Conservation (phyloP, 805 yeast species). For the Komagataella pastoris region DNA sequence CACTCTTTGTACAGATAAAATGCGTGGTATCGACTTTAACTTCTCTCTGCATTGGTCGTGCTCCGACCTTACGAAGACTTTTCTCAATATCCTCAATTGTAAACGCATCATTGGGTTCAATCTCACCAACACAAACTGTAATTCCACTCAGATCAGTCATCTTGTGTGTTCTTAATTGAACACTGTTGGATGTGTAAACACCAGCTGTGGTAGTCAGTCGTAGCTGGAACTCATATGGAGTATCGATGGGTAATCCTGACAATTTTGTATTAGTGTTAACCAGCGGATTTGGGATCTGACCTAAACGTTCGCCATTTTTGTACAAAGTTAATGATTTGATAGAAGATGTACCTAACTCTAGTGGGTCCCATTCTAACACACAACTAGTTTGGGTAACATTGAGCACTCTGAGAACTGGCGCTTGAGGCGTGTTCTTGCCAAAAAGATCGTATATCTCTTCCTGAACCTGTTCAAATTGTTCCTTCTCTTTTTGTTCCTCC, state of each 20-base stretch:
- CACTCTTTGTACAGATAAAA: slow-evolving; percentile 61
- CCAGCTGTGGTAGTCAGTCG: slow-evolving; percentile 86
- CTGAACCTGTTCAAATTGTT: slow-evolving; percentile 52
- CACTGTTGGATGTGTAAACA: slow-evolving; percentile 49
- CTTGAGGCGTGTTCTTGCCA: slow-evolving; percentile 58
- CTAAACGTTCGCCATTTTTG: slow-evolving; percentile 62
- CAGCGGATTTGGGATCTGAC: slow-evolving; percentile 74
- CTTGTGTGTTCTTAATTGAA: slow-evolving; percentile 75
- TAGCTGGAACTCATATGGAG: slow-evolving; percentile 66
- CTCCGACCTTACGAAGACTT: slow-evolving; percentile 62
- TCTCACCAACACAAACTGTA: slow-evolving; percentile 78
- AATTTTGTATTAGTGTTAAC: slow-evolving; percentile 72
- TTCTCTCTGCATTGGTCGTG: slow-evolving; percentile 58
- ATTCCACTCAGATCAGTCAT: slow-evolving; percentile 95
- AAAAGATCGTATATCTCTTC: slow-evolving; percentile 57
- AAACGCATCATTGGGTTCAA: slow-evolving; percentile 39
- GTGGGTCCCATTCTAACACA: slow-evolving; percentile 87
- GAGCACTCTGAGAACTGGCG: slow-evolving; percentile 54
- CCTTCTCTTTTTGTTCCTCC: slow-evolving; percentile 47
- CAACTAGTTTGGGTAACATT: slow-evolving; percentile 92
- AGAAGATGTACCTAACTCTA: slow-evolving; percentile 72
- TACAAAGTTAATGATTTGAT: slow-evolving; percentile 65
- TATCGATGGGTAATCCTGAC: slow-evolving; percentile 84
- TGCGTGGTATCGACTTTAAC: slow-evolving; percentile 92
- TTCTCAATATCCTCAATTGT: slow-evolving; percentile 45